phyloP scores from a whole-genome alignment of 495 filamentous ascomycete species.

The Cryomyces minteri region DNA sequence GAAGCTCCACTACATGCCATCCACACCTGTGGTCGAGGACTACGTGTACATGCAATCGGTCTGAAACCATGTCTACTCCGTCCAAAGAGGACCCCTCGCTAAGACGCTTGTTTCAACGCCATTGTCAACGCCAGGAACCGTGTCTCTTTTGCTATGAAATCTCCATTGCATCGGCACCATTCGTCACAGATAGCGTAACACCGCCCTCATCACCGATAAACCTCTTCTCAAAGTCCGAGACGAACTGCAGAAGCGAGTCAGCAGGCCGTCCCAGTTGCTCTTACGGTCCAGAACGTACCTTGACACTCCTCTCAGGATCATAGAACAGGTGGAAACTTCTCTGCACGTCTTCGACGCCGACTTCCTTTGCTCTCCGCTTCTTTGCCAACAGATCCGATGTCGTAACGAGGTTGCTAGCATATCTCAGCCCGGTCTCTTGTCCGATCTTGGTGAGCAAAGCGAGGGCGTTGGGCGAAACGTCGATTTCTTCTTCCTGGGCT shows the following conservation, averaged over 20 bases:
- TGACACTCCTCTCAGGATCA: constrained; percentile 70
- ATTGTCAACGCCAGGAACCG: background rate
- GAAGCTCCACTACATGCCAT: no score
- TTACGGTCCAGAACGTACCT: constrained; percentile 26
- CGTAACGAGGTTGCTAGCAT: constrained; percentile 89
- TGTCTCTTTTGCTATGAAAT: constrained; percentile 29
- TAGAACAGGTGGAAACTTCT: constrained; percentile 87
- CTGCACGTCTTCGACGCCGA: constrained; percentile 76
- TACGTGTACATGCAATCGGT: no score
- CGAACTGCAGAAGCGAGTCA: constrained; percentile 30
- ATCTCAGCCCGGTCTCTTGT: constrained; percentile 77
- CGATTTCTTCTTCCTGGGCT: constrained; percentile 89
- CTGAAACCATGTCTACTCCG: no score
- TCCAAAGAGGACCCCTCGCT: no score
- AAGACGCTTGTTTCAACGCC: background rate
- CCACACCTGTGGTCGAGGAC: no score
- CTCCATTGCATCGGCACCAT: constrained; percentile 67
- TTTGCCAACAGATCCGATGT: constrained; percentile 64
- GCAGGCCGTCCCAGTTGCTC: background rate
- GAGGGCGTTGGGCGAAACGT: constrained; percentile 71
- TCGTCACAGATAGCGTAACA: constrained; percentile 49
- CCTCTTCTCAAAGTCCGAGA: constrained; percentile 74
- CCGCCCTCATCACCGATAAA: constrained; percentile 76
- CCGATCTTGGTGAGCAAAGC: constrained; percentile 90
- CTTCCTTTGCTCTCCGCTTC: constrained; percentile 65